These are phyloP conservation scores for Clonostachys solani DNA, from an alignment of 2,329 filamentous ascomycete genomes.

Conservation along the genomic window DNA sequence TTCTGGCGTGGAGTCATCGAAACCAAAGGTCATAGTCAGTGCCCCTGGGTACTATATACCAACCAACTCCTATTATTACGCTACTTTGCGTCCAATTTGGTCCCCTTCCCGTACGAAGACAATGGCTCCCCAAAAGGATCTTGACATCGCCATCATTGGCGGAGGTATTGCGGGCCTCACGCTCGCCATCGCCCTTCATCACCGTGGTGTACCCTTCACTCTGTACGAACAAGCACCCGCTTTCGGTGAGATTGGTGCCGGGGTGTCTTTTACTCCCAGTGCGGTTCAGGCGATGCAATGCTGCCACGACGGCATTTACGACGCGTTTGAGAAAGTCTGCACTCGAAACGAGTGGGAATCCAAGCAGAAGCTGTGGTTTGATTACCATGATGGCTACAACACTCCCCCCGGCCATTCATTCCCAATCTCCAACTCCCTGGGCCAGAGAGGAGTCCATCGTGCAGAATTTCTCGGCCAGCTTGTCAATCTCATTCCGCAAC, in stretches of 20 bases:
- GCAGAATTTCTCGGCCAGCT: slow-evolving; percentile 8
- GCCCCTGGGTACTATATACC: no score
- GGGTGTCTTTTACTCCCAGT: slow-evolving; percentile 46
- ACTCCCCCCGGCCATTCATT: slow-evolving; percentile 17
- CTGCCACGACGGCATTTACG: slow-evolving; percentile 17
- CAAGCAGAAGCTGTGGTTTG: slow-evolving; percentile 19
- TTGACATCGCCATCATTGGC: background rate
- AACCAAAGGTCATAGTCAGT: no score
- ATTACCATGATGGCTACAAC: slow-evolving; percentile 20
- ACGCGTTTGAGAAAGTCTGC: slow-evolving; percentile 17
- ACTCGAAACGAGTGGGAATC: slow-evolving; percentile 15
- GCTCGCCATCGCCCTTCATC: no score
- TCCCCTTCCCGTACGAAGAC: no score
- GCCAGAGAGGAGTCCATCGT: slow-evolving; percentile 11
- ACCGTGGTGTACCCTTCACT: no score
- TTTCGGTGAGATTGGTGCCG: slow-evolving; percentile 43
- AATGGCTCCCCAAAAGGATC: background rate
- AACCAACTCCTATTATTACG: no score
- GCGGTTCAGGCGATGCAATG: slow-evolving; percentile 12
- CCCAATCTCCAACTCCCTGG: slow-evolving; percentile 17
- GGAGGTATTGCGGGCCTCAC: background rate
- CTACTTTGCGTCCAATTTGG: no score
- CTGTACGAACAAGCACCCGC: slow-evolving; percentile 39
- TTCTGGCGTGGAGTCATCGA: no score
- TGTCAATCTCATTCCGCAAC: slow-evolving; percentile 3